phyloP scores from a whole-genome alignment of 352 stramenopile genomes.

The Phytophthora pinifolia region DNA sequence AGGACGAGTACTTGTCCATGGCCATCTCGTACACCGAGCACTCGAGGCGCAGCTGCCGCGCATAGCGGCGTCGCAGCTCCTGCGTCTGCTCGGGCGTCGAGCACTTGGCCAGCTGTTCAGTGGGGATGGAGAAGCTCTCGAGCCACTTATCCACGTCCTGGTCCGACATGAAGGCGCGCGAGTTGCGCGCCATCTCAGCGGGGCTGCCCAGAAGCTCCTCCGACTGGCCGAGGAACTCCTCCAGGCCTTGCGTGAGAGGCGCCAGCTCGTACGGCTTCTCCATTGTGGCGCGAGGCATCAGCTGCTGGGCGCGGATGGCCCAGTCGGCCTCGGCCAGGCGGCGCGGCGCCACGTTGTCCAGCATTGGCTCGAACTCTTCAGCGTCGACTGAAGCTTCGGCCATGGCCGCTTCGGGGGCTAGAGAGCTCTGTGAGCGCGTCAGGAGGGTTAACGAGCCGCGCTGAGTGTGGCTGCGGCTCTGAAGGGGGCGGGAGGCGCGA shows the following conservation, averaged over 20 bases:
- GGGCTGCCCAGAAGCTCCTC: constrained; percentile 22
- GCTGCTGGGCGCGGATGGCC: constrained; percentile 51
- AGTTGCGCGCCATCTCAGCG: constrained; percentile 5
- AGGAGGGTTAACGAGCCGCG: constrained; percentile 13
- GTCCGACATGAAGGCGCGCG: constrained; percentile 54
- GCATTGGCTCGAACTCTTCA: constrained; percentile 19
- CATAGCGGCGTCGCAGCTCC: constrained; percentile 65
- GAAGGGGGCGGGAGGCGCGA: constrained; percentile 8
- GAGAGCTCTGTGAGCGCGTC: constrained; percentile 33
- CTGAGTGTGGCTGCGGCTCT: constrained; percentile 6
- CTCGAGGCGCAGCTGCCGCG: constrained; percentile 74
- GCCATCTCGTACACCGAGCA: constrained; percentile 84
- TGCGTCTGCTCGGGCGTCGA: constrained; percentile 45
- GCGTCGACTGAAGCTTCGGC: constrained; percentile 16
- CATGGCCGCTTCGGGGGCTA: constrained; percentile 21
- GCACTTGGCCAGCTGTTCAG: constrained; percentile 51
- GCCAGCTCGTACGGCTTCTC: constrained; percentile 38
- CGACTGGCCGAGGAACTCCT: constrained; percentile 15
- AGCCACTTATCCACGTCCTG: constrained; percentile 82
- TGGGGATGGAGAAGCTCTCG: constrained; percentile 52
- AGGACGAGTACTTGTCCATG: constrained; percentile 59
- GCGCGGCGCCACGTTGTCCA: constrained; percentile 12
- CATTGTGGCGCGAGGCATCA: constrained; percentile 51
- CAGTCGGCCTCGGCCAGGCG: constrained; percentile 53
- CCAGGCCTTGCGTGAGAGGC: constrained; percentile 24